A percentile compares a stretch with the other conserved stretches of the same genome.
phyloP scores from a whole-genome alignment of 1,284 basidiomycete species.

The Abortiporus biennis region DNA sequence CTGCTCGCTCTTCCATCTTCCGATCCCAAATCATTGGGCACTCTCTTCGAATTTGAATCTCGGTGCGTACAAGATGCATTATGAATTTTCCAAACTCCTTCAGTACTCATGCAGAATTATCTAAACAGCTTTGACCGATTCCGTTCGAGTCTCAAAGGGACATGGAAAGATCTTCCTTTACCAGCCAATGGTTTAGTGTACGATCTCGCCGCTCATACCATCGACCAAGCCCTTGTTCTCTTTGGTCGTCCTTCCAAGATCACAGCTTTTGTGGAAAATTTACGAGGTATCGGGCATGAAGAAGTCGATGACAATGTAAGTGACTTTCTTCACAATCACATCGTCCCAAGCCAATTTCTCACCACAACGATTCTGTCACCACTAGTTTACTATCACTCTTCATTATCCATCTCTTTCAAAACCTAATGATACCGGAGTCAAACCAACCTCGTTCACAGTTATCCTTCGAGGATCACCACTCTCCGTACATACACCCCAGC shows the following conservation, averaged over 20 bases:
- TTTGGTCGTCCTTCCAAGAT: slow-evolving; percentile 73
- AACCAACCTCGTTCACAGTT: slow-evolving; percentile 56
- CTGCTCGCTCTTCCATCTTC: slow-evolving; percentile 52
- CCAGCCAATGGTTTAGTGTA: slow-evolving; percentile 53
- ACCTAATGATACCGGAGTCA: slow-evolving; percentile 23
- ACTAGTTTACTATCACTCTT: slow-evolving; percentile 64
- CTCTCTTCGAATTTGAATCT: slow-evolving; percentile 70
- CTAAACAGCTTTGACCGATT: slow-evolving; percentile 68
- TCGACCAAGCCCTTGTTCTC: slow-evolving; percentile 74
- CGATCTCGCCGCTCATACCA: slow-evolving; percentile 63
- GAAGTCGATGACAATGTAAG: slow-evolving; percentile 66
- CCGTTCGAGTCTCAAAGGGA: slow-evolving; percentile 58
- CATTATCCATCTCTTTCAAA: slow-evolving; percentile 37
- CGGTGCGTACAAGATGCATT: slow-evolving; percentile 48
- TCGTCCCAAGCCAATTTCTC: neutral
- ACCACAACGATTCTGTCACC: slow-evolving; percentile 9
- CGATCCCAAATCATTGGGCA: slow-evolving; percentile 51
- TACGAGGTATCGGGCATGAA: slow-evolving; percentile 54
- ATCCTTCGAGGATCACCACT: slow-evolving; percentile 67
- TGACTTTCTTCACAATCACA: slow-evolving; percentile 5
- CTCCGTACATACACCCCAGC: slow-evolving; percentile 58
- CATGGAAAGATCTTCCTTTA: slow-evolving; percentile 60
- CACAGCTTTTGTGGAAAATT: slow-evolving; percentile 66
- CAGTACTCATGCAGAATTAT: neutral
- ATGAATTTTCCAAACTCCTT: neutral